phyloP scores from a whole-genome alignment of 2,329 filamentous ascomycete genomes.

The Emergomyces africanus region DNA sequence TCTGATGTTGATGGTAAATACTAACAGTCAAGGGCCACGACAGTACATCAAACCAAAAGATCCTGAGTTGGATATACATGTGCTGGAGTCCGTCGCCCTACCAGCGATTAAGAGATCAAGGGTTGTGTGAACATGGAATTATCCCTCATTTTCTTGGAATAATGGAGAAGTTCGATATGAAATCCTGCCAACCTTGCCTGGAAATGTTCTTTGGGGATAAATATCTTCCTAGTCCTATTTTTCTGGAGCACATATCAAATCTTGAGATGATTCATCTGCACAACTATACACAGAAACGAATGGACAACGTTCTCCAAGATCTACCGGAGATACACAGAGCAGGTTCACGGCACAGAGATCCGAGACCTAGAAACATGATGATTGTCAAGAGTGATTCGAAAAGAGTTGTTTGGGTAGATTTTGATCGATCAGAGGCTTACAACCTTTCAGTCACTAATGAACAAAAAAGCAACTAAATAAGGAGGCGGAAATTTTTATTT shows the following conservation, averaged over 20 bases:
- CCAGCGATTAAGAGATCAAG: constrained; percentile 4
- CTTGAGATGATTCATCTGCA: constrained; percentile 13
- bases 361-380: constrained; percentile 18
- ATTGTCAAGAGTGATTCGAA: constrained; percentile 7
- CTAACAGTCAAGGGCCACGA: constrained; percentile 3
- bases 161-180: constrained; percentile 7
- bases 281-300: constrained; percentile 13
- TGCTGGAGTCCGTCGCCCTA: constrained; percentile 6
- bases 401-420: constrained; percentile 11
- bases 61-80: constrained; percentile 1
- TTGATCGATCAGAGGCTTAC: constrained; percentile 3
- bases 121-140: constrained; percentile 6
- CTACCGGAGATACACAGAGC: constrained; percentile 14
- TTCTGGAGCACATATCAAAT: constrained; percentile 17
- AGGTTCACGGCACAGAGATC: constrained; percentile 14
- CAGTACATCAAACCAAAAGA: background rate
- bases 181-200: constrained; percentile 1
- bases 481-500: background rate
- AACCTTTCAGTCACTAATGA: background rate
- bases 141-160: constrained; percentile 7
- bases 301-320: constrained; percentile 12
- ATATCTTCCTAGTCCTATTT: constrained; percentile 13
- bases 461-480: constrained; percentile 3
- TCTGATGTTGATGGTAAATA: background rate
- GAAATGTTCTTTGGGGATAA: constrained; percentile 9